Conservation (phyloP, 2,329 filamentous ascomycete genomes). For the Phialocephala subalpina region DNA sequence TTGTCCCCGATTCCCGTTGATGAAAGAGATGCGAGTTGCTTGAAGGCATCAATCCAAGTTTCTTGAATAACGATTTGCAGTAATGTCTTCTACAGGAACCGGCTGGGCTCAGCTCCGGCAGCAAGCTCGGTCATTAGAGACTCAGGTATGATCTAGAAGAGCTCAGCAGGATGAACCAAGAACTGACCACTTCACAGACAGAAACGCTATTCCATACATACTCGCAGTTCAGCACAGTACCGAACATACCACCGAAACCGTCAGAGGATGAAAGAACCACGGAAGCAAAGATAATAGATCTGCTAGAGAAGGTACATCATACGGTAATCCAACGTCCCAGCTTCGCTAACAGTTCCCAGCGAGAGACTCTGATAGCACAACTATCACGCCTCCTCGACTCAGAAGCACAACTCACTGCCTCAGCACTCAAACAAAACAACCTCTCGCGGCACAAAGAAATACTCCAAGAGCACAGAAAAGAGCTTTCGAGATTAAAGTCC, state of each 20-base stretch:
- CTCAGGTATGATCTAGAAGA: constrained; percentile 69
- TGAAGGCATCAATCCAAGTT: not conserved
- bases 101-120: constrained; percentile 96
- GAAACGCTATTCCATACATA: constrained; percentile 86
- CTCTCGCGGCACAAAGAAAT: constrained; percentile 91
- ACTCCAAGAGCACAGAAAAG: constrained; percentile 84
- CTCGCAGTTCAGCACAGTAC: constrained; percentile 85
- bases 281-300: constrained; percentile 82
- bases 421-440: constrained; percentile 97
- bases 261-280: constrained; percentile 84
- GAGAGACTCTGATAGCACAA: constrained; percentile 82
- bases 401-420: constrained; percentile 85
- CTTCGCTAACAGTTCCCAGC: constrained; percentile 56
- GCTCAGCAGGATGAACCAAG: not conserved
- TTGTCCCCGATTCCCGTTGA: not conserved
- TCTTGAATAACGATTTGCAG: not conserved
- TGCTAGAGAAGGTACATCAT: constrained; percentile 77
- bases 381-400: constrained; percentile 91
- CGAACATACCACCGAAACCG: constrained; percentile 82
- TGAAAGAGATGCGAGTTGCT: constrained; percentile 4
- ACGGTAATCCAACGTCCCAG: not conserved
- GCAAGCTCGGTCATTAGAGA: constrained; percentile 87
- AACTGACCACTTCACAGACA: constrained; percentile 63
- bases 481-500: constrained; percentile 77
- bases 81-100: constrained; percentile 44